A percentile compares a stretch with the other conserved stretches of the same genome.
Conservation (phyloP, 148 eudicot genomes). For the Cornus suecica region DNA sequence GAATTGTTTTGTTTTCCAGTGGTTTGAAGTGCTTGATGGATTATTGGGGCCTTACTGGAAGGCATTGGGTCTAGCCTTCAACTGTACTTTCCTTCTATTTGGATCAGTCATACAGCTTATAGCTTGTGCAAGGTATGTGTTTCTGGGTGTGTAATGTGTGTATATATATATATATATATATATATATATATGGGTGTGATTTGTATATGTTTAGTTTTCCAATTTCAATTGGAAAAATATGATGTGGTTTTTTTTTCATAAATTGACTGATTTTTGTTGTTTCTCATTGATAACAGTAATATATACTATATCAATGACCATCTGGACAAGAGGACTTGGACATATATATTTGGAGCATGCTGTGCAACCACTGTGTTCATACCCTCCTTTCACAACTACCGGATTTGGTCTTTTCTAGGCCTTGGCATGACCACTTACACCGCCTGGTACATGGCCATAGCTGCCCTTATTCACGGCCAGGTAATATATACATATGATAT, state of each 20-base stretch:
- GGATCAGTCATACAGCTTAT: conserved; percentile 95
- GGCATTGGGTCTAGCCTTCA: conserved; percentile 75
- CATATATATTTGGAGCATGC: conserved; percentile 97
- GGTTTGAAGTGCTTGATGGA: conserved; percentile 94
- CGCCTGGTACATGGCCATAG: conserved; percentile 91
- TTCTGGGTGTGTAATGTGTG: no score
- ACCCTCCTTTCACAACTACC: conserved; percentile 89
- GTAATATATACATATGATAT: conserved; percentile 20
- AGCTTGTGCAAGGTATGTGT: conserved; percentile 80
- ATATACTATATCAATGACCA: conserved; percentile 89
- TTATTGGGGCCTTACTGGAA: conserved; percentile 91
- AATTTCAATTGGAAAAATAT: background rate
- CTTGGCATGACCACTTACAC: conserved; percentile 98
- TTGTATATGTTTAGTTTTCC: background rate
- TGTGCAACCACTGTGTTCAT: conserved; percentile 86
- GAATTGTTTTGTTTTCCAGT: conserved; percentile 34
- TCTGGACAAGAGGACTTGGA: conserved; percentile 97
- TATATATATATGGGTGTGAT: no score
- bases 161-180: no score
- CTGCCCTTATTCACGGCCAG: conserved; percentile 75
- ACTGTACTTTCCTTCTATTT: conserved; percentile 74
- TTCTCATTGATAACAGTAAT: conserved; percentile 44
- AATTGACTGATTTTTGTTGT: background rate
- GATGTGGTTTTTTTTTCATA: background rate
- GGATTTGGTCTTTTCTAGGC: conserved; percentile 95